phyloP scores from a whole-genome alignment of 177 flowering plant genomes.

The Tripterygium wilfordii region DNA sequence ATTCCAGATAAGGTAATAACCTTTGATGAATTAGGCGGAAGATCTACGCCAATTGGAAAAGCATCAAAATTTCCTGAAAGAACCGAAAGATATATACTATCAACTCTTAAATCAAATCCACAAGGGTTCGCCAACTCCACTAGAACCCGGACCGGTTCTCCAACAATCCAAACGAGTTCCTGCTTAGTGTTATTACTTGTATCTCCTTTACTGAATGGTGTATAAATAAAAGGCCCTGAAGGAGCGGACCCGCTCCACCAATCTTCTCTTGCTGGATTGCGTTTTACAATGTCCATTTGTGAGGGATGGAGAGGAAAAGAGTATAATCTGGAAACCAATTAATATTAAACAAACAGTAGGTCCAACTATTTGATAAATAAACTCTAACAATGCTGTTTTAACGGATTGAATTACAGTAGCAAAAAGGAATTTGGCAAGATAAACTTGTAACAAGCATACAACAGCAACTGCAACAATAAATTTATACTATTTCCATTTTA shows the following conservation, averaged over 20 bases:
- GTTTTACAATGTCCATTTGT: slow-evolving; percentile 88
- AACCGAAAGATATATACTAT: slow-evolving; percentile 89
- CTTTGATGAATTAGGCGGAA: slow-evolving; percentile 87
- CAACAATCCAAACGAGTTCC: slow-evolving; percentile 87
- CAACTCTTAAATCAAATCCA: slow-evolving; percentile 87
- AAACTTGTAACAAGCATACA: too few species aligned
- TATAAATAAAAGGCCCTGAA: slow-evolving; percentile 96
- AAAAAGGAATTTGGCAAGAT: too few species aligned
- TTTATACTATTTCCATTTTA: too few species aligned
- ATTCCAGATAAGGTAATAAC: slow-evolving; percentile 88
- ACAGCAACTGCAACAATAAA: too few species aligned
- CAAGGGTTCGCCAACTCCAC: slow-evolving; percentile 99
- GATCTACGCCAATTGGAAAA: slow-evolving; percentile 80
- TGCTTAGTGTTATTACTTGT: slow-evolving; percentile 63
- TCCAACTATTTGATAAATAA: neutral
- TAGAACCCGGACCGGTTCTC: slow-evolving; percentile 92
- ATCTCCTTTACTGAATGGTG: slow-evolving; percentile 98
- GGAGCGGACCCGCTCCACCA: slow-evolving; percentile 99
- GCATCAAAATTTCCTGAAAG: slow-evolving; percentile 88
- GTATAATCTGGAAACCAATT: slow-evolving; percentile 78
- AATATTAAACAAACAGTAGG: slow-evolving; percentile 6
- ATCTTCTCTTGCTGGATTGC: slow-evolving; percentile 79
- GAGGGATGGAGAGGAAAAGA: slow-evolving; percentile 84
- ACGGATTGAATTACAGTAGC: too few species aligned
- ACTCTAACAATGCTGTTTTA: too few species aligned